phyloP scores from a whole-genome alignment of 2,329 filamentous ascomycete species.

The Penicillium griseofulvum region DNA sequence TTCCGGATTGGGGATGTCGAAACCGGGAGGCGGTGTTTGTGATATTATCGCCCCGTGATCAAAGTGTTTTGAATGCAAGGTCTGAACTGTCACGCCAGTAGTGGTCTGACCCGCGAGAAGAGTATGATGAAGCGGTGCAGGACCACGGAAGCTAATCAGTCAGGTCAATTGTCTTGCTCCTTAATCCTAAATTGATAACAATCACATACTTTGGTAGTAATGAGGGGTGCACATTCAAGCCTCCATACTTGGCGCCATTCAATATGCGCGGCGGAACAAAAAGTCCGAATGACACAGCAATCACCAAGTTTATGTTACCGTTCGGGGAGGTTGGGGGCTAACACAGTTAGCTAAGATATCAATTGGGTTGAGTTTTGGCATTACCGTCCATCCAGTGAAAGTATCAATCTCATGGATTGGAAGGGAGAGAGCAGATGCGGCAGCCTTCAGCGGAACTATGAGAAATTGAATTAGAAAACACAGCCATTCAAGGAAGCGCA shows the following conservation, averaged over 20 bases:
- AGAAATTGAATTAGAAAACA: constrained; percentile 12
- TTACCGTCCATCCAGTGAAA: constrained; percentile 76
- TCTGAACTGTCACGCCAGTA: constrained; percentile 83
- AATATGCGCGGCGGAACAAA: constrained; percentile 80
- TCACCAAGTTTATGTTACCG: constrained; percentile 67
- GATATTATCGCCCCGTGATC: constrained; percentile 75
- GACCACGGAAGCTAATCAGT: constrained; percentile 66
- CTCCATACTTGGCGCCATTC: constrained; percentile 69
- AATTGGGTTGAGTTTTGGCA: constrained; percentile 23
- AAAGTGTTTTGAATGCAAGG: constrained; percentile 71
- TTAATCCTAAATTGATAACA: neutral
- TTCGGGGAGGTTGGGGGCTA: constrained; percentile 54
- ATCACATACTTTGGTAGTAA: constrained; percentile 71
- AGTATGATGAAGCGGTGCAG: constrained; percentile 84
- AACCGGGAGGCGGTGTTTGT: constrained; percentile 62
- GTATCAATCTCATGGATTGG: constrained; percentile 73
- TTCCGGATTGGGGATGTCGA: constrained; percentile 50
- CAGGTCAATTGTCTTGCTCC: neutral
- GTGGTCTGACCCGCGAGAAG: constrained; percentile 60
- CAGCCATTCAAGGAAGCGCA: neutral
- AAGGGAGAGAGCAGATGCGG: constrained; percentile 64
- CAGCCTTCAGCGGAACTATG: constrained; percentile 68
- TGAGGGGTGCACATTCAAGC: constrained; percentile 91
- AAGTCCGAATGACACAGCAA: constrained; percentile 92
- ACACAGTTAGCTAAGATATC: constrained; percentile 18